Conservation (phyloP, 129 eudicot genomes). For the Glebionis coronaria region DNA sequence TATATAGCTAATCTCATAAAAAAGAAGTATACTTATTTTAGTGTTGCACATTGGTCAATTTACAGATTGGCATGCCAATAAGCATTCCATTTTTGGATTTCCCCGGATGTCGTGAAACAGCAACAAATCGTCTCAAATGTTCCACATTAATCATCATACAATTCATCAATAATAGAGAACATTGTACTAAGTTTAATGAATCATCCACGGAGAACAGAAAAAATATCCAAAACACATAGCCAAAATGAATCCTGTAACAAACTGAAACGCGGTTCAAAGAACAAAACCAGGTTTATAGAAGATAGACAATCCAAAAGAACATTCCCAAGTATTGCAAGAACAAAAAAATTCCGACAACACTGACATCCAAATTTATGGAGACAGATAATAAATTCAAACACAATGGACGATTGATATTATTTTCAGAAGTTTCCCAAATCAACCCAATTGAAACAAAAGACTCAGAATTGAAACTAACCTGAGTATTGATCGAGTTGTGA, state of each 20-base stretch:
- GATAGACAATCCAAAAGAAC: slow-evolving; percentile 59
- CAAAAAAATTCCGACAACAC: no score
- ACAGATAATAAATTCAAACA: no score
- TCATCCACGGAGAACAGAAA: not conserved
- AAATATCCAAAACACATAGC: not conserved
- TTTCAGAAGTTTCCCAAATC: no score
- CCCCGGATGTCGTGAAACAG: no score
- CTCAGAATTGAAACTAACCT: no score
- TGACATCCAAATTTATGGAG: no score
- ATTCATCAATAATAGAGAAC: not conserved
- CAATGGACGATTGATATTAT: no score
- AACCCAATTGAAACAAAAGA: no score
- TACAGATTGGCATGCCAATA: slow-evolving; percentile 1
- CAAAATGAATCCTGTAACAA: not conserved
- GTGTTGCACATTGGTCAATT: not conserved
- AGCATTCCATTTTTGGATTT: not conserved
- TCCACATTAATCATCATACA: not conserved
- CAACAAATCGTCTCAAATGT: not conserved
- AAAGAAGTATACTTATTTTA: not conserved
- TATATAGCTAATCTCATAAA: not conserved
- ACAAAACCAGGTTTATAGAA: slow-evolving; percentile 61
- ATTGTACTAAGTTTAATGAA: not conserved
- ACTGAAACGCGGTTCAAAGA: slow-evolving; percentile 1
- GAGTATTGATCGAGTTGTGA: no score
- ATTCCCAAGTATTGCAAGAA: no score